Conservation (phyloP, 192 early-diverging fungal species). For the Coemansia sp. region DNA sequence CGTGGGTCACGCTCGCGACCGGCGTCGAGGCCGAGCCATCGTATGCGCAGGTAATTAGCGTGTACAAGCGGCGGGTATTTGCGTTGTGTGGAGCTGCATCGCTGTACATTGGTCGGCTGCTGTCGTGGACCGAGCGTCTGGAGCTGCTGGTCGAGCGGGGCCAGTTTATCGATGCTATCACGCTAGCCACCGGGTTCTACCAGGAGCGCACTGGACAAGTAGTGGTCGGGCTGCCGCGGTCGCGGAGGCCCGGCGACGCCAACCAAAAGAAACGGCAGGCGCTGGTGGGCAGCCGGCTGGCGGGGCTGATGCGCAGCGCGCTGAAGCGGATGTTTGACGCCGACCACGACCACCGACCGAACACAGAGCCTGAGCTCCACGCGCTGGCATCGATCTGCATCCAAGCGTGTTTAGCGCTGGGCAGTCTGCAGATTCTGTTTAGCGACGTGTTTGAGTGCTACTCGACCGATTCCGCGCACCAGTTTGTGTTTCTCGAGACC, state of each 20-base stretch:
- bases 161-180: conserved; percentile 33
- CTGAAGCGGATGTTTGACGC: conserved; percentile 10
- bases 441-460: conserved; percentile 41
- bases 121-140: conserved; percentile 47
- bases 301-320: conserved; percentile 26
- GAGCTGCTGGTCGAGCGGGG: conserved; percentile 25
- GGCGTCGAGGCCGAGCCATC: conserved; percentile 48
- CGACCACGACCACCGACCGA: background rate
- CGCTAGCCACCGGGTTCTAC: conserved; percentile 41
- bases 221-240: conserved; percentile 36
- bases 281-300: conserved; percentile 30
- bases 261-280: conserved; percentile 10
- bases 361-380: background rate
- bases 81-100: conserved; percentile 25
- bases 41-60: conserved; percentile 28
- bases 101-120: conserved; percentile 36
- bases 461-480: background rate
- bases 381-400: conserved; percentile 30
- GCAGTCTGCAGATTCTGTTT: conserved; percentile 22
- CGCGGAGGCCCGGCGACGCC: conserved; percentile 8
- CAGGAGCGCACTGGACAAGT: conserved; percentile 39
- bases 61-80: conserved; percentile 39
- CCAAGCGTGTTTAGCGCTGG: conserved; percentile 34
- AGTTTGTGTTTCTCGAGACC: conserved; percentile 23
- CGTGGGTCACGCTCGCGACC: conserved; percentile 48